Percentiles rank a stretch among this genome's conserved stretches.
Evolutionary conservation across 2,329 filamentous ascomycete genomes (phyloP).

Genomic region (Chaetomium sp.): DNA sequence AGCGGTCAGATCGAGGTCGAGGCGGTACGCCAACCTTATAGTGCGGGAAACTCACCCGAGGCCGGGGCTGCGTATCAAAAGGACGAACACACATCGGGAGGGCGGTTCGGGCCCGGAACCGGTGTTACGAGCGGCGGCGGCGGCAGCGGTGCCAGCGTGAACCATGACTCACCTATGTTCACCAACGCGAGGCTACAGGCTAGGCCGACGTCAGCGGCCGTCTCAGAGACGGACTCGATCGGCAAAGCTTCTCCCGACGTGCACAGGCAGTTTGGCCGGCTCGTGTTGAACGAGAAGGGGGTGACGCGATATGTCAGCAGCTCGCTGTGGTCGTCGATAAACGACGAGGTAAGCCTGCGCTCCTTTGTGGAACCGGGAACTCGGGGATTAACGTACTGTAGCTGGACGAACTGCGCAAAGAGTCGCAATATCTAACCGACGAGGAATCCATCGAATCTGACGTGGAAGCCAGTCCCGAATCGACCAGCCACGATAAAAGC

Average conservation of each 20-base stretch:
- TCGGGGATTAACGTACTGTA: conserved; percentile 28
- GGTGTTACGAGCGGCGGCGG: conserved; percentile 23
- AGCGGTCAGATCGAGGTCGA: conserved; percentile 66
- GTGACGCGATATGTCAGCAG: conserved; percentile 74
- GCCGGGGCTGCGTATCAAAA: conserved; percentile 27
- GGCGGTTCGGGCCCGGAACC: conserved; percentile 1
- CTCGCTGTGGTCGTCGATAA: conserved; percentile 75
- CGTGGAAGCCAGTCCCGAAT: conserved; percentile 58
- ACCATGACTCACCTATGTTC: conserved; percentile 31
- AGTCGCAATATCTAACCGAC: conserved; percentile 52
- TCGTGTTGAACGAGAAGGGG: conserved; percentile 70
- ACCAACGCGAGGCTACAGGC: conserved; percentile 25
- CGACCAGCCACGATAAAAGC: conserved; percentile 43
- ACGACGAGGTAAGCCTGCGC: conserved; percentile 62
- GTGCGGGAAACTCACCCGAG: conserved; percentile 45
- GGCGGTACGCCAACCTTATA: conserved; percentile 43
- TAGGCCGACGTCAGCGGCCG: conserved; percentile 27
- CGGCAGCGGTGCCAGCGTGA: conserved; percentile 26
- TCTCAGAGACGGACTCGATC: conserved; percentile 29
- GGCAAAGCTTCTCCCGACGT: conserved; percentile 41
- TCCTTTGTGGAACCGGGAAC: neutral
- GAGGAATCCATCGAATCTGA: conserved; percentile 62
- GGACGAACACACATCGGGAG: conserved; percentile 33
- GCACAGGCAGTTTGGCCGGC: conserved; percentile 62
- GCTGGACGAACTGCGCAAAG: conserved; percentile 52